Conservation (phyloP, 225 moss, liverwort and hornwort genomes). For the Bryum argenteum region DNA sequence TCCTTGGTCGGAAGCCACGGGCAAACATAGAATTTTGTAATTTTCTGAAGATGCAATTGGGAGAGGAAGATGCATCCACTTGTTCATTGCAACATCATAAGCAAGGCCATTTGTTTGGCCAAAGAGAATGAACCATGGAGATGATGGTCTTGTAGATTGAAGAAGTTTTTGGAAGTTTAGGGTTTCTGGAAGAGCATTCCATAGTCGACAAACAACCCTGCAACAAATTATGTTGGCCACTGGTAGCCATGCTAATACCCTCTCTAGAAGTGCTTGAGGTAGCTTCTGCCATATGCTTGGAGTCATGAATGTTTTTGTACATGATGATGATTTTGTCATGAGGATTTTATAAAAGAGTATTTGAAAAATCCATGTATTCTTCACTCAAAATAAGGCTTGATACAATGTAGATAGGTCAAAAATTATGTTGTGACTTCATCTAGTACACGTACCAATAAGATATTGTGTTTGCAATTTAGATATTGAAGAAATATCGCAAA, state of each 20-base stretch:
- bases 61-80: slow-evolving; percentile 24
- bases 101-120: slow-evolving; percentile 16
- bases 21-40: background rate
- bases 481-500: too few relatives aligned
- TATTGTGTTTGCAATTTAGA: too few relatives aligned
- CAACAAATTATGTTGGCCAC: slow-evolving; percentile 12
- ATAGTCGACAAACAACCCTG: background rate
- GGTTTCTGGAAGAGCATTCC: slow-evolving; percentile 23
- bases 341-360: too few relatives aligned
- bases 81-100: slow-evolving; percentile 5
- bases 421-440: too few relatives aligned
- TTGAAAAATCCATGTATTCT: too few relatives aligned
- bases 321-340: background rate
- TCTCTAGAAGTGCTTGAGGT: slow-evolving; percentile 14
- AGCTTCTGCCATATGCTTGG: slow-evolving; percentile 25
- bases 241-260: slow-evolving; percentile 21
- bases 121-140: slow-evolving; percentile 27
- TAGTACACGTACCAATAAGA: too few relatives aligned
- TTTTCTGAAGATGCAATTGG: background rate
- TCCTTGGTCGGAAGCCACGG: slow-evolving; percentile 10
- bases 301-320: background rate
- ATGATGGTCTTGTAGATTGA: background rate
- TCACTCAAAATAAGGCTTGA: too few relatives aligned
- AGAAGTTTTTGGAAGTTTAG: slow-evolving; percentile 19
- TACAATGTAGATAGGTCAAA: too few relatives aligned